Conservation (phyloP, 257 asterid species). For the Orobanche coerulescens region DNA sequence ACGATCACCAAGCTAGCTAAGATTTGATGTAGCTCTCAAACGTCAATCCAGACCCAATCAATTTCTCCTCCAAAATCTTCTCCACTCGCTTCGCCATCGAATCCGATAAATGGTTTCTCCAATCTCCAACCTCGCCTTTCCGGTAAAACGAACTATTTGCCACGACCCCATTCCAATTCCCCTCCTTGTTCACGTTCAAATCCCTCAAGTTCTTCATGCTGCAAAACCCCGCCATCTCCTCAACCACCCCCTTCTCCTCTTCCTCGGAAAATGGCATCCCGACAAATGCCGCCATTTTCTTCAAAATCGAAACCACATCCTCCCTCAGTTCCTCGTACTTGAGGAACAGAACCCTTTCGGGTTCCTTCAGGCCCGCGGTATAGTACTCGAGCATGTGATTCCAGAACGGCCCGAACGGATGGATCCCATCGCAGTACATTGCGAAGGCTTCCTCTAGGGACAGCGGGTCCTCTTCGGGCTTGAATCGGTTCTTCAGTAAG, state of each 20-base stretch:
- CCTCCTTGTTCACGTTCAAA: conserved; percentile 14
- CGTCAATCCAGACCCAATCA: not conserved
- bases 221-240: conserved; percentile 13
- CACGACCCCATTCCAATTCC: not conserved
- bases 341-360: conserved; percentile 14
- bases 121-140: conserved; percentile 24
- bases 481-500: not conserved
- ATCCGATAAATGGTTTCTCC: not conserved
- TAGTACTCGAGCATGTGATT: conserved; percentile 22
- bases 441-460: conserved; percentile 14
- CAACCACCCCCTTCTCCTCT: conserved; percentile 1
- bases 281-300: conserved; percentile 15
- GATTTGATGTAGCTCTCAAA: not conserved
- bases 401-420: conserved; percentile 22
- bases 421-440: conserved; percentile 11
- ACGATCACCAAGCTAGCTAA: too few relatives aligned
- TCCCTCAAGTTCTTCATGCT: conserved; percentile 7
- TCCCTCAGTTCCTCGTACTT: conserved; percentile 23
- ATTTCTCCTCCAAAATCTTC: not conserved
- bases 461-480: not conserved
- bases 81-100: not conserved
- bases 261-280: conserved; percentile 22
- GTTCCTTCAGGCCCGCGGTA: not conserved
- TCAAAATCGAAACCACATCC: not conserved
- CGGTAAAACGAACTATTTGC: conserved; percentile 14